Percentiles rank a stretch among this genome's conserved stretches.
Conservation (phyloP, 306 rosid species). For the Rosa multiflora region DNA sequence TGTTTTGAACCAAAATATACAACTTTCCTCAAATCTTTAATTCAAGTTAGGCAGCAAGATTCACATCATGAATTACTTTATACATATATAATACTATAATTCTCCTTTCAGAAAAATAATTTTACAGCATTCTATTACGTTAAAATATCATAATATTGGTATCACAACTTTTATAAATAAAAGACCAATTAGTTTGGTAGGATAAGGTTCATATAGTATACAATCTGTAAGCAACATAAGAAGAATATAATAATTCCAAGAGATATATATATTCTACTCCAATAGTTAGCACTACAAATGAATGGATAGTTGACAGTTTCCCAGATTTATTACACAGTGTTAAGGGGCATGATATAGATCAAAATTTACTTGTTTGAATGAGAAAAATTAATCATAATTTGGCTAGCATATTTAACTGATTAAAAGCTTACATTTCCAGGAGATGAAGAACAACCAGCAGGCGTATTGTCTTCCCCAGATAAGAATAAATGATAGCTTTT, state of each 20-base stretch:
- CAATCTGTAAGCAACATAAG: background rate
- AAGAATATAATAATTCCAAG: background rate
- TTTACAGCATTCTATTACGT: background rate
- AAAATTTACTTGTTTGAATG: background rate
- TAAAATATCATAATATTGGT: background rate
- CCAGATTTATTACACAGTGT: background rate
- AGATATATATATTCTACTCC: background rate
- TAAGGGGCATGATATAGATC: background rate
- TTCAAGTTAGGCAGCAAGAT: background rate
- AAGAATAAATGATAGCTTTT: conserved; percentile 58
- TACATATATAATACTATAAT: background rate
- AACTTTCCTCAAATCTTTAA: background rate
- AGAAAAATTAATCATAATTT: background rate
- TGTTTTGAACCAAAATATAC: background rate
- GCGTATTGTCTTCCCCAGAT: conserved; percentile 63
- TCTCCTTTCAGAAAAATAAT: background rate
- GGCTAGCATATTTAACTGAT: background rate
- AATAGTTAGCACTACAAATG: background rate
- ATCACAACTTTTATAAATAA: background rate
- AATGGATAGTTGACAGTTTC: background rate
- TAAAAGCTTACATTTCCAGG: conserved; percentile 60
- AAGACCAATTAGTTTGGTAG: background rate
- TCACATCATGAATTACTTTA: background rate
- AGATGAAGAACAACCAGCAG: conserved; percentile 47
- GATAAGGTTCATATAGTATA: background rate